Evolutionary conservation across 176 grass and related monocot species (phyloP).

Genomic region (Aegilops umbellulata): DNA sequence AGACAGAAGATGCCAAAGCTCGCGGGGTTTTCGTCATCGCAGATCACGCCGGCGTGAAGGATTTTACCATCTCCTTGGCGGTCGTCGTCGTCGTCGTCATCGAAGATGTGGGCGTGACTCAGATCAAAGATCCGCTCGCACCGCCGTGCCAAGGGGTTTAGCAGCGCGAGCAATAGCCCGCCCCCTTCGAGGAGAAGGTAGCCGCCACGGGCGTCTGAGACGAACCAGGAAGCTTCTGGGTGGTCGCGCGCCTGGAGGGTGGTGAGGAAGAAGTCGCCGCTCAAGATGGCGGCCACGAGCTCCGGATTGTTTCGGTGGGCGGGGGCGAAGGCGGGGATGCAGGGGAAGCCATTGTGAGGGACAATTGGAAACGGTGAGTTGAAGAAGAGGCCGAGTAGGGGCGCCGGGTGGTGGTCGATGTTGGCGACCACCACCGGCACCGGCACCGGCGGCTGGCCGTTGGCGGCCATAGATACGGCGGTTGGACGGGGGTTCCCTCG

Average conservation of each 20-base stretch:
- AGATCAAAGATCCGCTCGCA: neutral
- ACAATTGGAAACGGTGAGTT: neutral
- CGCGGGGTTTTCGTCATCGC: neutral
- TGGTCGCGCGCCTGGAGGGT: neutral
- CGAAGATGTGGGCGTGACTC: neutral
- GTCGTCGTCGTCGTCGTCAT: neutral
- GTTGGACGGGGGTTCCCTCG: no score
- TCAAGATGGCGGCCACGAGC: neutral
- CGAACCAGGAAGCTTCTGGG: neutral
- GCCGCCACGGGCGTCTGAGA: neutral
- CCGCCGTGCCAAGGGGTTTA: neutral
- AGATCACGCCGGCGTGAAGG: neutral
- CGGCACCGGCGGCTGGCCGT: neutral
- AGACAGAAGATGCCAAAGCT: neutral
- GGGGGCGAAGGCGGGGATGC: neutral
- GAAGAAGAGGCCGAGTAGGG: slow-evolving; percentile 10
- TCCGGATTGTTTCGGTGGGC: neutral
- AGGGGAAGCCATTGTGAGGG: neutral
- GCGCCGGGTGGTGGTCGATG: neutral
- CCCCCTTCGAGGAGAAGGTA: neutral
- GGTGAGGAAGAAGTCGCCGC: slow-evolving; percentile 6
- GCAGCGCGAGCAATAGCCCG: neutral
- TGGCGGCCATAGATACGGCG: neutral
- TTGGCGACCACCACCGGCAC: neutral
- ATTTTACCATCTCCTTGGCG: neutral